These are phyloP conservation scores for Penstemon newberryi DNA, from an alignment of 257 asterid genomes.

Conservation along the genomic window DNA sequence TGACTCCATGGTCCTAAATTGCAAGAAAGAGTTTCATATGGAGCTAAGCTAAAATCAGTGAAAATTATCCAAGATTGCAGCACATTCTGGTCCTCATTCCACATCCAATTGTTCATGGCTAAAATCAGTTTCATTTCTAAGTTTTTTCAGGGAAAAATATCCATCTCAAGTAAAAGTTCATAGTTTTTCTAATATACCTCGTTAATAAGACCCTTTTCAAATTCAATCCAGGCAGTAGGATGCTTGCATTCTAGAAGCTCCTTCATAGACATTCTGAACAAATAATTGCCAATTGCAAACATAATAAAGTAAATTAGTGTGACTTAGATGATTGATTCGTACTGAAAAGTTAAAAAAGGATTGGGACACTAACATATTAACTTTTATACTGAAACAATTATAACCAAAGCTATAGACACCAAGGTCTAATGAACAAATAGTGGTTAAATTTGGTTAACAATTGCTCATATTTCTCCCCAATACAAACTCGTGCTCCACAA, in stretches of 20 bases:
- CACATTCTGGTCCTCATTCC: not conserved
- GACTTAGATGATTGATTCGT: not conserved
- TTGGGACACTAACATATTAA: not conserved
- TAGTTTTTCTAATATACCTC: constrained; percentile 56
- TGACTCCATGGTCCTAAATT: not conserved
- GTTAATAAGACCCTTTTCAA: constrained; percentile 76
- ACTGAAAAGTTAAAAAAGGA: not conserved
- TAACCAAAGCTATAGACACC: not conserved
- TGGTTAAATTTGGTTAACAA: not conserved
- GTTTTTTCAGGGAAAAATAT: not conserved
- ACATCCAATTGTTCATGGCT: constrained; percentile 7
- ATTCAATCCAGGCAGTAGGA: constrained; percentile 92
- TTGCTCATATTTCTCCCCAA: not conserved
- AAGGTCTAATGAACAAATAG: constrained; percentile 1
- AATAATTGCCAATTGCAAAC: constrained; percentile 33
- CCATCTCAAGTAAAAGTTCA: constrained; percentile 4
- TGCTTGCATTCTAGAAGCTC: constrained; percentile 89
- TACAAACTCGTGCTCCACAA: constrained; percentile 13
- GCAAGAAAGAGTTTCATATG: not conserved
- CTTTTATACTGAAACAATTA: not conserved
- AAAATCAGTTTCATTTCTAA: constrained; percentile 11
- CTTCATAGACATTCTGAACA: constrained; percentile 80
- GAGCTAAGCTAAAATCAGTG: not conserved
- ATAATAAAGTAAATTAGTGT: constrained; percentile 6
- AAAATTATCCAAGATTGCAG: not conserved